Base-by-base conservation (phyloP, 2,329 filamentous ascomycete genomes). In the Aspergillus pseudoterreus region DNA sequence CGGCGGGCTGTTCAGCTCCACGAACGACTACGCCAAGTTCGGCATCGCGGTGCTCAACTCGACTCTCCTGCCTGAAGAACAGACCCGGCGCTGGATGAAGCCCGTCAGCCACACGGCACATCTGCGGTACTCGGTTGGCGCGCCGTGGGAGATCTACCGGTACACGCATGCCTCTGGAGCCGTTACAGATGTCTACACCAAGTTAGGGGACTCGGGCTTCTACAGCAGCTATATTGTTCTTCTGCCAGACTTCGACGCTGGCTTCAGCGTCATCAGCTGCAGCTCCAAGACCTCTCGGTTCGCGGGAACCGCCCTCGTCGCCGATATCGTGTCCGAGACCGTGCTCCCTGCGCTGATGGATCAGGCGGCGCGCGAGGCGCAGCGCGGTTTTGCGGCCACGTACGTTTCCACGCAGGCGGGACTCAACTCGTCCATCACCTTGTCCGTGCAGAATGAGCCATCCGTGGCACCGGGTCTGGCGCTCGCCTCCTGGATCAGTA, bases 101-200 rank as follows among this genome's bases (percentile, higher is more conserved):
- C 73, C 73, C 0, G 64, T 67, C 21, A 59, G 70, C 0, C 69
- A 69, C 49, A 74, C 72, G 2, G 65, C 72, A 0, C 68, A 71
- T 38, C 66, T 75, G 2, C 63, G 63, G 39, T 73, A 71, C 50
- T 64, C 69, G 2, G 64, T 75, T 5, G 67, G 72, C 32, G 58
- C 65, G 19, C 66, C 71, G 0, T 76, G 73, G 73, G 73, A 74
- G 54, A 74, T 74, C 6, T 64, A 68, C n/a, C 71, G 73, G 5
- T 74, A 68, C 53, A 51, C 54, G 9, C 50, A 63, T 19, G 49
- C 53, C 2, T 56, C 53, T 2, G 73, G 53, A 12, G 45, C 57
- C 0, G 51, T 64, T 19, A 63, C 59, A 1, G 57, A 64, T 21
- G 56, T 75, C 1, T 76, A 75, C 52, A 71, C 70, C 24, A 77